Evolutionary conservation across 2,329 filamentous ascomycete genomes (phyloP).

Genomic region (Plenodomus biglobosus): DNA sequence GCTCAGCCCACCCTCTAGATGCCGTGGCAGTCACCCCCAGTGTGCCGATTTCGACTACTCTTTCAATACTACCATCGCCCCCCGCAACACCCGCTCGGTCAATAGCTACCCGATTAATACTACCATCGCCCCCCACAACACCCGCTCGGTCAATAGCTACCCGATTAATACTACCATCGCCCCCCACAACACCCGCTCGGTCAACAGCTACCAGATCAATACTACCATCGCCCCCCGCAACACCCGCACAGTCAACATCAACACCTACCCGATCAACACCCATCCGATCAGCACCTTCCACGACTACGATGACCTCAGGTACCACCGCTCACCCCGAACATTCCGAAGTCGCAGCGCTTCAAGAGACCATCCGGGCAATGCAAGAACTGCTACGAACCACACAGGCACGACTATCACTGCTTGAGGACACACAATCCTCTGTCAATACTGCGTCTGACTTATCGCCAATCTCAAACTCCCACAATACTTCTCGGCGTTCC

Average conservation of each 20-base stretch:
- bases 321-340: not conserved
- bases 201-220: no score
- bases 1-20: conserved; percentile 4
- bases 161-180: no score
- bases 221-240: no score
- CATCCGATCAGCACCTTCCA: no score
- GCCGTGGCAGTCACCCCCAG: not conserved
- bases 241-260: not conserved
- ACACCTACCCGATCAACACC: no score
- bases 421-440: not conserved
- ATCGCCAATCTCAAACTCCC: conserved; percentile 3
- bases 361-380: conserved; percentile 9
- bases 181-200: no score
- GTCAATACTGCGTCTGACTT: not conserved
- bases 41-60: not conserved
- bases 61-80: no score
- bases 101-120: not conserved
- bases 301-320: not conserved
- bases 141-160: no score
- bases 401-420: conserved; percentile 1
- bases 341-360: conserved; percentile 2
- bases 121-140: no score
- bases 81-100: no score
- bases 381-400: conserved; percentile 3
- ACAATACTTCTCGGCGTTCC: not conserved